Percentiles rank a stretch among this genome's conserved stretches.
Conservation (phyloP, 176 grass and related monocot genomes). For the Phragmites australis region DNA sequence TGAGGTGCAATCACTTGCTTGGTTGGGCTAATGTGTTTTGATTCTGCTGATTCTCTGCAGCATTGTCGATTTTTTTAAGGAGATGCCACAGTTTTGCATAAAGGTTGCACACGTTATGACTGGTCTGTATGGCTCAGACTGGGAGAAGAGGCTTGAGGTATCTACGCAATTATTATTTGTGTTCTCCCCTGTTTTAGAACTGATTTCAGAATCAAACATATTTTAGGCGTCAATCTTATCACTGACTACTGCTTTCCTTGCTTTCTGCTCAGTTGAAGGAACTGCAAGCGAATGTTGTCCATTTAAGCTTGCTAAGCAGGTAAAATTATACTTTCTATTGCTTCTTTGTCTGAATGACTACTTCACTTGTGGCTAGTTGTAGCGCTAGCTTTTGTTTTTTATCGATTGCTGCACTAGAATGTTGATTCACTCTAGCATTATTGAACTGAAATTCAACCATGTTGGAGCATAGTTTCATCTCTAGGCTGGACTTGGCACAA, state of each 20-base stretch:
- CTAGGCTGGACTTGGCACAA: not conserved
- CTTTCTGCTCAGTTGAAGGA: conserved; percentile 72
- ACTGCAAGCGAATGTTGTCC: conserved; percentile 81
- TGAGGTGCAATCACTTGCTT: not conserved
- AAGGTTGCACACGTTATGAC: conserved; percentile 67
- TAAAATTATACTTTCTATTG: conserved; percentile 21
- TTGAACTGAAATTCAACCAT: not conserved
- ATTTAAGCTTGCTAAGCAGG: conserved; percentile 87
- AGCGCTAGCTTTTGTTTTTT: not conserved
- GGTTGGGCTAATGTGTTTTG: conserved; percentile 13
- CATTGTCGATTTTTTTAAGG: conserved; percentile 88
- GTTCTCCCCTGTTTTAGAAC: conserved; percentile 11
- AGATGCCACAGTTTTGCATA: conserved; percentile 93
- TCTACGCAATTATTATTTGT: not conserved
- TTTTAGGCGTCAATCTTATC: not conserved
- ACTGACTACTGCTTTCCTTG: conserved; percentile 20
- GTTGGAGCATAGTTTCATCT: not conserved
- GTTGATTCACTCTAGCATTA: not conserved
- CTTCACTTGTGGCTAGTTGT: not conserved
- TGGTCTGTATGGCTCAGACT: conserved; percentile 85
- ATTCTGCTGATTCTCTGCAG: conserved; percentile 49
- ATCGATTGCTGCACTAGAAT: not conserved
- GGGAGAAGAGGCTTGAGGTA: conserved; percentile 97
- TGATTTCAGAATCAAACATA: conserved; percentile 2
- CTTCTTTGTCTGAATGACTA: not conserved